Percentiles rank a stretch among this genome's conserved stretches.
These are phyloP conservation scores for Santalum album DNA, from an alignment of 164 flowering plant genomes.

Conservation along the genomic window DNA sequence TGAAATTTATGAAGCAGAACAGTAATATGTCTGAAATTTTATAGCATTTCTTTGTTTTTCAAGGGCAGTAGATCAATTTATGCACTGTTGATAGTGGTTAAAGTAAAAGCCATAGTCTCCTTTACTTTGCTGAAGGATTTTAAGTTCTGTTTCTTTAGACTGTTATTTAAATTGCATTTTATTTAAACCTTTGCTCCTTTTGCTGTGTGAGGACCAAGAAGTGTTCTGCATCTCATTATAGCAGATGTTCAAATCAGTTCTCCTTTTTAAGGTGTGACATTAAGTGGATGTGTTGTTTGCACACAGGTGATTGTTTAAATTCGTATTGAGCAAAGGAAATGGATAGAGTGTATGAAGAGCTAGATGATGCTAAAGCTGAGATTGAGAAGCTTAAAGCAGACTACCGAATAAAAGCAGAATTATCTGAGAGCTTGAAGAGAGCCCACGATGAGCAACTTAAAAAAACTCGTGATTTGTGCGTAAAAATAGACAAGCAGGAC, in stretches of 20 bases:
- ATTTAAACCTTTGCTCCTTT: no score
- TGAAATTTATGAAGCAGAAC: no score
- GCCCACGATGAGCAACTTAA: background rate
- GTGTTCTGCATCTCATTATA: no score
- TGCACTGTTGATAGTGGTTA: background rate
- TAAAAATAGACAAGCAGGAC: slow-evolving; percentile 9
- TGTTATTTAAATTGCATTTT: background rate
- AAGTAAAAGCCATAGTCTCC: background rate
- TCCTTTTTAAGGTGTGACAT: background rate
- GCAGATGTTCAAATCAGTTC: background rate
- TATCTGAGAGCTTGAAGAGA: slow-evolving; percentile 1
- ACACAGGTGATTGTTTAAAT: background rate
- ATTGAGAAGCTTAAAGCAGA: background rate
- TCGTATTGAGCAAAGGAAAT: background rate
- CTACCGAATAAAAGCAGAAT: background rate
- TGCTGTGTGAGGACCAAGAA: no score
- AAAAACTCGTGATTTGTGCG: background rate
- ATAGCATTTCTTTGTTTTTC: no score
- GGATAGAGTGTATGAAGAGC: background rate
- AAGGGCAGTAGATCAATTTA: no score
- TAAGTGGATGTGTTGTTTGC: background rate
- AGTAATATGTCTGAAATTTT: no score
- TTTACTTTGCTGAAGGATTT: background rate
- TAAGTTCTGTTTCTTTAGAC: background rate
- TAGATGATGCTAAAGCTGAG: slow-evolving; percentile 3